phyloP scores from a whole-genome alignment of 805 yeast genomes.

The Myxozyma lipomycoides region DNA sequence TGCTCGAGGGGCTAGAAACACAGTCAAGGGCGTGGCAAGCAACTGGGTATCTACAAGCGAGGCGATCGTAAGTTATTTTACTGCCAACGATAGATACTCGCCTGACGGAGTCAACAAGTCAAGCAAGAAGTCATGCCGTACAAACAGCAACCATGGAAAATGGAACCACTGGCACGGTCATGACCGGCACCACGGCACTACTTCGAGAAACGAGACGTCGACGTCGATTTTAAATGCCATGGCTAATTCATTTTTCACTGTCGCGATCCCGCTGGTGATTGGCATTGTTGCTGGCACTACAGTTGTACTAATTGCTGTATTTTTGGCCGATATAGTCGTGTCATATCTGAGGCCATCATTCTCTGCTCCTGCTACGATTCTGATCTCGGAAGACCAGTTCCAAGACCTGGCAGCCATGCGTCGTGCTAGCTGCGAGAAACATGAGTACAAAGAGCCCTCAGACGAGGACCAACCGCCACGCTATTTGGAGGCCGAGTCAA shows the following conservation, averaged over 20 bases:
- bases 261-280: constrained; percentile 21
- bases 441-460: background rate
- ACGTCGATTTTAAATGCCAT: constrained; percentile 12
- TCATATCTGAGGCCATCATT: background rate
- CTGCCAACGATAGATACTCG: background rate
- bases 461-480: too few relatives aligned
- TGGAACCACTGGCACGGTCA: background rate
- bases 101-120: background rate
- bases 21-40: background rate
- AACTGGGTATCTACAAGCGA: background rate
- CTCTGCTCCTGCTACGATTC: background rate
- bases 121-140: background rate
- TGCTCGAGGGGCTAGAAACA: constrained; percentile 1
- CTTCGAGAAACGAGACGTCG: constrained; percentile 15
- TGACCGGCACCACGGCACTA: background rate
- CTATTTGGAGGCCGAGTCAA: too few relatives aligned
- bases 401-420: background rate
- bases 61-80: background rate
- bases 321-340: constrained; percentile 7
- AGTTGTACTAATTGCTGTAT: constrained; percentile 18
- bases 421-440: background rate
- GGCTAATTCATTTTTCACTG: constrained; percentile 9
- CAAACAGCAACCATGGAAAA: background rate
- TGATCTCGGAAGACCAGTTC: background rate
- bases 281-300: constrained; percentile 22